Percentiles rank a stretch among this genome's conserved stretches.
phyloP scores from a whole-genome alignment of 208 protist genomes.

The Entamoeba invadens region DNA sequence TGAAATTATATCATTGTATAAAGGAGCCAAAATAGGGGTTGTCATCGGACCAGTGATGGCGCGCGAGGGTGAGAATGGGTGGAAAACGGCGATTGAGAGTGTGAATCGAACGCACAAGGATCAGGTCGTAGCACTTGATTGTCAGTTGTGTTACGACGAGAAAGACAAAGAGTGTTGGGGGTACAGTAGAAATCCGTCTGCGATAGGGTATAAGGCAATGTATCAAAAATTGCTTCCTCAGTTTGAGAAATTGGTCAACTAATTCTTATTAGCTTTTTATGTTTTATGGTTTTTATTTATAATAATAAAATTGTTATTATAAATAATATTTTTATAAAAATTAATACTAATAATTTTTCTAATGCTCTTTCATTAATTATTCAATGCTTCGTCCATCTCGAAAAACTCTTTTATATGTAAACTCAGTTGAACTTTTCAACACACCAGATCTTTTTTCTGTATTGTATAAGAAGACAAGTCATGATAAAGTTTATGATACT shows the following conservation, averaged over 20 bases:
- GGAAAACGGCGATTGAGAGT: not conserved
- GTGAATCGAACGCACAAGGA: not conserved
- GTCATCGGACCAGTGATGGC: not conserved
- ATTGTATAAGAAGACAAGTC: too few relatives aligned
- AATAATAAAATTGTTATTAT: too few relatives aligned
- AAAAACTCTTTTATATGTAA: too few relatives aligned
- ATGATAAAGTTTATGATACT: too few relatives aligned
- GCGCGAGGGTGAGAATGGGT: not conserved
- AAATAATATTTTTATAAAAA: too few relatives aligned
- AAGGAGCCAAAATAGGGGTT: not conserved
- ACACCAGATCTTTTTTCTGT: too few relatives aligned
- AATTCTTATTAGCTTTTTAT: too few relatives aligned
- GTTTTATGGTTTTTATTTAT: too few relatives aligned
- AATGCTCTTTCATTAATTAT: too few relatives aligned
- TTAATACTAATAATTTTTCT: too few relatives aligned
- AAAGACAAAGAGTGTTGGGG: not conserved
- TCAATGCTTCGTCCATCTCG: too few relatives aligned
- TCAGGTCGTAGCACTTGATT: not conserved
- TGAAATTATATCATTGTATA: not conserved
- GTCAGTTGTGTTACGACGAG: not conserved
- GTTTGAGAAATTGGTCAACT: not conserved
- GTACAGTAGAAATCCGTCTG: not conserved
- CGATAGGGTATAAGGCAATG: not conserved
- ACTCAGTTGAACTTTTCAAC: too few relatives aligned
- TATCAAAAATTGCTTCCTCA: not conserved